phyloP scores from a whole-genome alignment of 306 rosid species.

The Pachyrhizus erosus region DNA sequence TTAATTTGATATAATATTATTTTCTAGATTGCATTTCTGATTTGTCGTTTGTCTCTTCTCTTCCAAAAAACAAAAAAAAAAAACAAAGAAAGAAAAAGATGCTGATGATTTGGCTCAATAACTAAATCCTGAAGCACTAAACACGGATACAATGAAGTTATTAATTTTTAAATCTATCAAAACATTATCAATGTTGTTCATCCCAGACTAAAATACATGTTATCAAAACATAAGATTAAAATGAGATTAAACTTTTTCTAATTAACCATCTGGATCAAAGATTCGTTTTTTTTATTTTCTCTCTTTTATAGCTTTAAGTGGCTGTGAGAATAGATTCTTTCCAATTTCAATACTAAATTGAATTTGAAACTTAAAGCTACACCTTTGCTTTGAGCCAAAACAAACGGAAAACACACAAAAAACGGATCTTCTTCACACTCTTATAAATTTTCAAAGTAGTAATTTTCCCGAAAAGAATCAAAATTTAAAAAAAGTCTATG shows the following conservation, averaged over 20 bases:
- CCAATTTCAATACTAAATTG: background rate
- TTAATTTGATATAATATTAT: slow-evolving; percentile 23
- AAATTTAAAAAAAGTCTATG: background rate
- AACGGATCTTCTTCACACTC: background rate
- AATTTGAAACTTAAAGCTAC: slow-evolving; percentile 44
- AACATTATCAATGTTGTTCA: background rate
- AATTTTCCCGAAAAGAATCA: background rate
- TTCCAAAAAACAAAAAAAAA: background rate
- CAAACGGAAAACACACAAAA: slow-evolving; percentile 21
- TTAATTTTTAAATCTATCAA: slow-evolving; percentile 9
- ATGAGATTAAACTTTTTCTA: background rate
- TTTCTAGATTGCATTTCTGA: background rate
- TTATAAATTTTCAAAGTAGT: background rate
- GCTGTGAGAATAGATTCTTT: slow-evolving; percentile 26
- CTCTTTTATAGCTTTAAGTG: slow-evolving; percentile 19
- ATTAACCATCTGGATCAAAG: slow-evolving; percentile 14
- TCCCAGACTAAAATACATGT: background rate
- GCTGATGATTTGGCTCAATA: slow-evolving; percentile 15
- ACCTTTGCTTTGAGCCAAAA: slow-evolving; percentile 39
- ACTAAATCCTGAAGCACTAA: slow-evolving; percentile 31
- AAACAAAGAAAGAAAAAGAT: background rate
- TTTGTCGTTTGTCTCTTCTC: slow-evolving; percentile 29
- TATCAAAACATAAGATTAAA: background rate
- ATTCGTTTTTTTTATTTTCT: slow-evolving; percentile 6
- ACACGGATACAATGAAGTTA: slow-evolving; percentile 22